Percentiles rank a stretch among this genome's conserved stretches.
phyloP scores from a whole-genome alignment of 495 filamentous ascomycete genomes.

The Margaritispora aquatica region DNA sequence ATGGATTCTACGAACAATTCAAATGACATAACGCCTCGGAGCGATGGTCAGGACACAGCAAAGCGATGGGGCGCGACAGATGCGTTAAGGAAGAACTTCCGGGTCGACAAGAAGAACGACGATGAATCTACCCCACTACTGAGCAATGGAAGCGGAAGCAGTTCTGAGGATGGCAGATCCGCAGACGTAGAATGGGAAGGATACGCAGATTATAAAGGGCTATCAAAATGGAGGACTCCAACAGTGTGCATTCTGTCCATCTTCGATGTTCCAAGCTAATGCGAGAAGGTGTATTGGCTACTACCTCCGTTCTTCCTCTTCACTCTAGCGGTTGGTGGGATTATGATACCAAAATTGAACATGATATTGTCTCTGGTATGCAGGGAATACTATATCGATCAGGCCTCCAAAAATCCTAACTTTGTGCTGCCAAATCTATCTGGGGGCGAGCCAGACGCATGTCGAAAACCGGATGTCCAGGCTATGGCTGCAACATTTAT shows the following conservation, averaged over 20 bases:
- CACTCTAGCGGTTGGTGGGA: constrained; percentile 77
- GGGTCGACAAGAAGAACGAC: not conserved
- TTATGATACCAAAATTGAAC: constrained; percentile 72
- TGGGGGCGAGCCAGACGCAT: constrained; percentile 65
- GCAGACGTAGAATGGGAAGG: constrained; percentile 34
- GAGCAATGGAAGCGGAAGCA: constrained; percentile 14
- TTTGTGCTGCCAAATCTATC: constrained; percentile 61
- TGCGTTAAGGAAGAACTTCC: constrained; percentile 13
- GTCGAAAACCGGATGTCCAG: constrained; percentile 65
- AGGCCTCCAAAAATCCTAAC: constrained; percentile 43
- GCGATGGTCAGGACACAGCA: not conserved
- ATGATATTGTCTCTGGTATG: constrained; percentile 78
- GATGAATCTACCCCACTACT: constrained; percentile 37
- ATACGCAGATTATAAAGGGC: constrained; percentile 51
- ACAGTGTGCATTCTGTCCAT: constrained; percentile 45
- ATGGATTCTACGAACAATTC: constrained; percentile 12
- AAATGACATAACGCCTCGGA: not conserved
- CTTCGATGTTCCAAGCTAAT: constrained; percentile 8
- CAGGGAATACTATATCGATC: constrained; percentile 66
- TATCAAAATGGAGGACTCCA: constrained; percentile 67
- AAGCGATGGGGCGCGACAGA: constrained; percentile 18
- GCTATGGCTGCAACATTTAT: constrained; percentile 68
- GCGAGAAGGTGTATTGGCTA: constrained; percentile 72
- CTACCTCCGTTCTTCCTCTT: constrained; percentile 69
- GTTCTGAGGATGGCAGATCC: constrained; percentile 10